Conservation (phyloP, 1,139 yeast species). For the Taphrina wiesneri region DNA sequence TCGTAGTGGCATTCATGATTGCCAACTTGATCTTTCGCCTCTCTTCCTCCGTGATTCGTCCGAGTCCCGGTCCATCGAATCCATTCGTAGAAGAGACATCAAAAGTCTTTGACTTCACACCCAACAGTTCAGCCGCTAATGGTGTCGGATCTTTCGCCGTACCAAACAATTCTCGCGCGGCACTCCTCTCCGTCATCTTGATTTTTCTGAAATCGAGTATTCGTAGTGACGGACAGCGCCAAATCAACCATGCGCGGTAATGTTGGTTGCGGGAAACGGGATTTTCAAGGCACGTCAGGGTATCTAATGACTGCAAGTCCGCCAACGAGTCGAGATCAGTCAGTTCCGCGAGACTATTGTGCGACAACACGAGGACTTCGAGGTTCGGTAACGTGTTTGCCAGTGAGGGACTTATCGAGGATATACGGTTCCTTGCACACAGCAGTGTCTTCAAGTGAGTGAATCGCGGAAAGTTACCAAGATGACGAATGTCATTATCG, state of each 20-base stretch:
- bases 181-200: slow-evolving; percentile 55
- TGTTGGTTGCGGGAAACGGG: slow-evolving; percentile 57
- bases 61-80: slow-evolving; percentile 34
- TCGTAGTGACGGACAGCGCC: slow-evolving; percentile 63
- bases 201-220: slow-evolving; percentile 69
- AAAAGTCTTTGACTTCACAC: slow-evolving; percentile 41
- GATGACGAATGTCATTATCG: slow-evolving; percentile 60
- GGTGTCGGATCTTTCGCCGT: slow-evolving; percentile 45
- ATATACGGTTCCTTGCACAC: slow-evolving; percentile 61
- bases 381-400: slow-evolving; percentile 52
- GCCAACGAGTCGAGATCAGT: slow-evolving; percentile 49
- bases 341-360: slow-evolving; percentile 55
- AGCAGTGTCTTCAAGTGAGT: slow-evolving; percentile 54
- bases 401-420: slow-evolving; percentile 47
- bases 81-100: slow-evolving; percentile 37
- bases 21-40: slow-evolving; percentile 55
- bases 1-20: slow-evolving; percentile 61
- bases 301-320: slow-evolving; percentile 49
- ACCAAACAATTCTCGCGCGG: slow-evolving; percentile 55
- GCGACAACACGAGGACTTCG: slow-evolving; percentile 54
- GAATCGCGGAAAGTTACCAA: slow-evolving; percentile 57
- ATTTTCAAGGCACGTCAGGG: slow-evolving; percentile 61
- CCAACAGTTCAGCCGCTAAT: slow-evolving; percentile 43
- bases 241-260: slow-evolving; percentile 62
- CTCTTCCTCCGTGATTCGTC: slow-evolving; percentile 58